These are phyloP conservation scores for Cystobasidiaceae sp. DNA, from an alignment of 1,284 basidiomycete genomes.

Conservation along the genomic window DNA sequence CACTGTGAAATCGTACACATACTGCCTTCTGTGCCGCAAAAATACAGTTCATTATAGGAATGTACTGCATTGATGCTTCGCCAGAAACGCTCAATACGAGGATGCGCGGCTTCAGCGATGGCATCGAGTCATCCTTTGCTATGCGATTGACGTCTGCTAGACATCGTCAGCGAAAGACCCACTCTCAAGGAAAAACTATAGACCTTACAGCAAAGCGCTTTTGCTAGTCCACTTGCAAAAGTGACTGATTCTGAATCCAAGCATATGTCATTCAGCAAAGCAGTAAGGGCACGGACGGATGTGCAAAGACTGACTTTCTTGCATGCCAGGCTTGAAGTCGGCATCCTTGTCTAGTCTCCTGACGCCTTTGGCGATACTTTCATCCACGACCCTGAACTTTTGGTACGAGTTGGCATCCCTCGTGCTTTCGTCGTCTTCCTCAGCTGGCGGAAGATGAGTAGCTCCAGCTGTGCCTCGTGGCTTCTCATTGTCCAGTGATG, in stretches of 20 bases:
- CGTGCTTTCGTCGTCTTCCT: neutral
- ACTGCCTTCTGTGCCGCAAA: conserved; percentile 97
- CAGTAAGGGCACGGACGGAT: neutral
- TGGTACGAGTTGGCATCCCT: conserved; percentile 71
- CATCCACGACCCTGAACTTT: conserved; percentile 60
- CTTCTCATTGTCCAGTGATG: conserved; percentile 53
- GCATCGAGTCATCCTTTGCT: conserved; percentile 48
- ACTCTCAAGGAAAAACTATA: neutral
- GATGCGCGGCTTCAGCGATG: conserved; percentile 61
- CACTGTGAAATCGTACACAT: conserved; percentile 41
- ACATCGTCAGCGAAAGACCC: neutral
- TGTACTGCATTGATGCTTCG: conserved; percentile 78
- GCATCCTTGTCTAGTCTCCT: conserved; percentile 57
- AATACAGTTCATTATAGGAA: conserved; percentile 98
- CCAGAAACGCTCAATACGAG: conserved; percentile 88
- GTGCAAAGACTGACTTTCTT: conserved; percentile 10
- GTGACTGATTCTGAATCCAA: conserved; percentile 52
- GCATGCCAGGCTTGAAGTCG: conserved; percentile 56
- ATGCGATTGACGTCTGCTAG: conserved; percentile 75
- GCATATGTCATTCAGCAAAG: neutral
- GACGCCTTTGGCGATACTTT: conserved; percentile 63
- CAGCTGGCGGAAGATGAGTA: conserved; percentile 12
- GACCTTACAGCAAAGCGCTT: conserved; percentile 77
- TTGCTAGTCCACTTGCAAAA: conserved; percentile 78
- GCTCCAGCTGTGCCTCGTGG: conserved; percentile 10